Base-by-base conservation (phyloP, 2,329 filamentous ascomycete genomes). In the Zasmidium cellare region DNA sequence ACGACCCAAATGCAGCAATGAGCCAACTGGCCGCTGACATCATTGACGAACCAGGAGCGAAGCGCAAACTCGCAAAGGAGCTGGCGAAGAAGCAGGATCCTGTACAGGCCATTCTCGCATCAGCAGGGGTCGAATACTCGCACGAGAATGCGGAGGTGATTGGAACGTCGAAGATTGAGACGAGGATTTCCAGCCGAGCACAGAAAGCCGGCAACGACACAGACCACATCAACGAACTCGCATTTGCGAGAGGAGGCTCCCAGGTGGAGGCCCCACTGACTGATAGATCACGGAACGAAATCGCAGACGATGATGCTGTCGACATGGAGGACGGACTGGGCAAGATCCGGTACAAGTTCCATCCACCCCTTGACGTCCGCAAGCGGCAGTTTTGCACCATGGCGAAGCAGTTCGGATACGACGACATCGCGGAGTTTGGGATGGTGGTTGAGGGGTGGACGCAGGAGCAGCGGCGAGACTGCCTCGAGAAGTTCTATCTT, bases 91-190 rank as follows among this genome's bases (percentile, higher is more conserved):
- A 76, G 56, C 78, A 82, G 48, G 91, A 97, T 67, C 88, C 91
- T 0, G 83, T 97, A 28, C 89, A 93, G 66, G 94, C 92, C 1
- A 97, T 99, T 61, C 84, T 99, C 1, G 86, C 90, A 2, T 86
- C 87, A 7, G 92, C 90, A 0, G 94, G 94, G 1, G 92, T 99
- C 0, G 87, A 94, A 69, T 99, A 99, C 72, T 96, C 92, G 0
- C 94, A 99, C 70, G 90, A 97, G 67, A 99, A 99, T 71, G 91
- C 90, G 1, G 92, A 99, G 74, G 92, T 99, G 14, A 85, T 99
- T 56, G 94, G 94, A 11, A 88, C 91, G 0, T 94, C 89, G n/a
- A 91, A 89, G 65, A 84, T 97, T n/a, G 94, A 99, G 75, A 88
- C 90, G 62, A 85, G 88, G 57, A 83, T 99, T 3, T 92, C 89